Evolutionary conservation across 1,284 basidiomycete species (phyloP).

Genomic region (Violaceomyces palustris): DNA sequence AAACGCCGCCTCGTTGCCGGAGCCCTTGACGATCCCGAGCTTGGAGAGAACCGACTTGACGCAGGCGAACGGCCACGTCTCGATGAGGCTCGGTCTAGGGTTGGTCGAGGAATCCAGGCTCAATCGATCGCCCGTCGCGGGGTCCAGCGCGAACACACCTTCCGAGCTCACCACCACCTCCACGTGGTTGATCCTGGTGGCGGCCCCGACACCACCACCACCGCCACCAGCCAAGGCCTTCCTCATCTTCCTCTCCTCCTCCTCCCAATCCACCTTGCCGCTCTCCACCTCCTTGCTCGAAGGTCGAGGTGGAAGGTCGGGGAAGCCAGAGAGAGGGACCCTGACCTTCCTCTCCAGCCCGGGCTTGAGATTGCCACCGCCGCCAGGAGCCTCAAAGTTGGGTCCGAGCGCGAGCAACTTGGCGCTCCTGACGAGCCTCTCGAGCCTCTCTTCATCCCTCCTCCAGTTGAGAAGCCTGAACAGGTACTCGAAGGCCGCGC

Average conservation of each 20-base stretch:
- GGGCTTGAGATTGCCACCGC: constrained; percentile 1
- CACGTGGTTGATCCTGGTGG: no score
- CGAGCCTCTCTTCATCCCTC: constrained; percentile 30
- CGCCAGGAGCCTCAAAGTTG: constrained; percentile 22
- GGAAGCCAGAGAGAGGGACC: constrained; percentile 38
- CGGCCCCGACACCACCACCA: no score
- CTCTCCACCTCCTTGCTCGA: constrained; percentile 4
- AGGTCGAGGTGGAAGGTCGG: constrained; percentile 28
- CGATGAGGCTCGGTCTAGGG: no score
- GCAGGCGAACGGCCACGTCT: no score
- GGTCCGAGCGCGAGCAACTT: constrained; percentile 42
- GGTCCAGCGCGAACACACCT: no score
- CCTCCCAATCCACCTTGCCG: constrained; percentile 40
- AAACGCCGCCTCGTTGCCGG: no score
- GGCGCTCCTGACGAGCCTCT: constrained; percentile 30
- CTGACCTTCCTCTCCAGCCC: constrained; percentile 41
- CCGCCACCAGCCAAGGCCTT: constrained; percentile 9
- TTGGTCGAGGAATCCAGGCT: no score
- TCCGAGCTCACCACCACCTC: no score
- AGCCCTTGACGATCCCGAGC: no score
- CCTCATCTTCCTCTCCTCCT: constrained; percentile 30
- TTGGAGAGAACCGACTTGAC: no score
- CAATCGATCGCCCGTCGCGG: no score
- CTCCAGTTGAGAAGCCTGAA: constrained; percentile 24
- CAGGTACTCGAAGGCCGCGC: constrained; percentile 17